Evolutionary conservation across 441 rosid species (phyloP).

Genomic region (Cnidoscolus chayamansa): DNA sequence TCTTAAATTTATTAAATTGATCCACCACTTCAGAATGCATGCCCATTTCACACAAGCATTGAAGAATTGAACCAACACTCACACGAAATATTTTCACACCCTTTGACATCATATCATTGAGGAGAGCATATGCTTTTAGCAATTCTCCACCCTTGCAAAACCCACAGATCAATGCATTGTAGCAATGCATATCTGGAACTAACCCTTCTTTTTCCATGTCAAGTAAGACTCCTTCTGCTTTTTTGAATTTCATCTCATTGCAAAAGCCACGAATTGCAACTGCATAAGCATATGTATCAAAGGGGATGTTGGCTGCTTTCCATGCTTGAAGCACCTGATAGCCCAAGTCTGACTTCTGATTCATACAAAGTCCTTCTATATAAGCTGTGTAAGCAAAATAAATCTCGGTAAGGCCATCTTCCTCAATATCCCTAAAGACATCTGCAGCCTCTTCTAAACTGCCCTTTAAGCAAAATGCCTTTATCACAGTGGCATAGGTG

Average conservation of each 20-base stretch:
- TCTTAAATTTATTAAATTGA: conserved; percentile 39
- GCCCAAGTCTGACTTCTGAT: conserved; percentile 42
- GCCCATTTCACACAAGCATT: conserved; percentile 47
- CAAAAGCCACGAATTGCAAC: conserved; percentile 57
- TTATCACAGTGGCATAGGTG: conserved; percentile 51
- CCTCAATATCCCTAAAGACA: conserved; percentile 46
- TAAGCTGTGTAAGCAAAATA: conserved; percentile 48
- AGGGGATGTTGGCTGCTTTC: conserved; percentile 29
- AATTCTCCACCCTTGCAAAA: conserved; percentile 45
- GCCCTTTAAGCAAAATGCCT: conserved; percentile 58
- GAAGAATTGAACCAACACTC: conserved; percentile 50
- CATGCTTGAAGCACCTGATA: conserved; percentile 32
- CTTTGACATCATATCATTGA: conserved; percentile 40
- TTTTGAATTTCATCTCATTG: conserved; percentile 47
- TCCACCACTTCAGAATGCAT: conserved; percentile 36
- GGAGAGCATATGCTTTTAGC: conserved; percentile 40
- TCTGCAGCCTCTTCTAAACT: conserved; percentile 39
- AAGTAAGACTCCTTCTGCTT: conserved; percentile 46
- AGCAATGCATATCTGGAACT: conserved; percentile 40
- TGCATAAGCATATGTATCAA: conserved; percentile 36
- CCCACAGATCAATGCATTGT: conserved; percentile 43
- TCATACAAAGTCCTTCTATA: conserved; percentile 60
- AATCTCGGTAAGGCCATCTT: conserved; percentile 35
- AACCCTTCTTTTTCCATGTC: conserved; percentile 51
- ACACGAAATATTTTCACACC: conserved; percentile 56